Base-by-base conservation (phyloP, 78 protist genomes). In the Pigoraptor vietnamica region DNA sequence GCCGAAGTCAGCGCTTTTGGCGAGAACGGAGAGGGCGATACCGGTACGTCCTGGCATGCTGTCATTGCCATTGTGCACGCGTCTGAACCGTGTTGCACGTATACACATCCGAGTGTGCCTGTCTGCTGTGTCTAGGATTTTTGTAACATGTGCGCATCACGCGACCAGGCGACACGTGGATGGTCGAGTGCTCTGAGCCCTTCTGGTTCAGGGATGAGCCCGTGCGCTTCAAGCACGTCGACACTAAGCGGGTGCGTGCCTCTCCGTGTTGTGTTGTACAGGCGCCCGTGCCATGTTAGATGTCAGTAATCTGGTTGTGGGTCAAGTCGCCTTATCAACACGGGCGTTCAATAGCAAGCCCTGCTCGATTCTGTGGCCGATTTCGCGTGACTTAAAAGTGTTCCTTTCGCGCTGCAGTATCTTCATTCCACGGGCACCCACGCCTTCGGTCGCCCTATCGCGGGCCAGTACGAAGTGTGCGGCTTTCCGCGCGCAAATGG, bases 1-100 rank as follows among this genome's bases (percentile, higher is more conserved):
- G 87, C 84, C 1, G 95, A 93, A 55, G 90, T 90, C 36, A 81
- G 90, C 21, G 89, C 92, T 0, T 93, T 81, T 87, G 94, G 89
- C 88, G 90, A 81, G 35, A 19, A 32, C 9, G 94, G 88, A 55
- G 83, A 84, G 34, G 92, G 94, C 14, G 94, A 93, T 21, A 24
- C 88, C 0, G 87, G 87, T 83, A 79, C 9, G 84, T 79, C 21
- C 10, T 25, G 6, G 14, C 67, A 48, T 48, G 67, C 67, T 21
- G 14, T 48, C 6, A 48, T 48, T 48, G 67, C 29, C 67, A 48
- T 48, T 48, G 67, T 48, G 67, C 29, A 48, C 14, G 67, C 14
- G 6, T 48, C n/a, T n/a, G n/a, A n/a, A n/a, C n/a, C 29, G 14
- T 48, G 67, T 48, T 48, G 67, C 29, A 48, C 67, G 67, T 48